Base-by-base conservation (phyloP, 108 stramenopile genomes). In the Mediolabrus comicus region DNA sequence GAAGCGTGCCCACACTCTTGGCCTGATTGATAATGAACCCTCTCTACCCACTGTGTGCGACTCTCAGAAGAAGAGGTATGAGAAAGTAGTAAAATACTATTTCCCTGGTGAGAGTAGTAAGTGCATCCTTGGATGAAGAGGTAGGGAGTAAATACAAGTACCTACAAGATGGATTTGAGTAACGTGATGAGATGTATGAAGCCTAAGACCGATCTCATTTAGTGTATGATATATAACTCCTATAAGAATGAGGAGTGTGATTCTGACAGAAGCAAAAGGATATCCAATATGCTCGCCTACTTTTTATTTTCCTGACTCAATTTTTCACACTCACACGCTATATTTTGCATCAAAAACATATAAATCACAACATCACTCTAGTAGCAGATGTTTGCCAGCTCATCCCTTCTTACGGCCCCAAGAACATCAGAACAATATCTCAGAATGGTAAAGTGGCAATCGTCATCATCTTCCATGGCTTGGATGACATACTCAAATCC, bases 361-460 rank as follows among this genome's bases (percentile, higher is more conserved):
- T n/a, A n/a, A n/a, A n/a, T n/a, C n/a, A n/a, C 16, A 43, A 17
- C 41, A 43, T 4, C 41, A 43, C 13, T 17, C 41, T 43, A 43
- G 41, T 43, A 43, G 2, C n/a, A 5, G 17, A 17, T 43, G 17
- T 17, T 43, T 43, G 12, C 16, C 43, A 89, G 65, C 63, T 91
- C 95, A 54, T 95, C 92, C 59, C 87, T 76, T 17, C 90, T 75
- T 25, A 92, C 77, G 53, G 88, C 86, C 5, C 92, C 95, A 46
- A 95, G 64, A 17, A 95, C 92, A 77, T 95, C 95, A 35, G 79
- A 79, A 58, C 91, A 92, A 79, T 95, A 92, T 13, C 90, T 79
- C 35, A 92, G 63, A 74, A 95, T 91, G 4, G 91, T 92, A 57
- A 83, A 75, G 60, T 91, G 90, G 46, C 65, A 79, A 31, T 78